Percentiles rank a stretch among this genome's conserved stretches.
phyloP scores from a whole-genome alignment of 139 green algal genomes.

The Ettlia oleoabundans region DNA sequence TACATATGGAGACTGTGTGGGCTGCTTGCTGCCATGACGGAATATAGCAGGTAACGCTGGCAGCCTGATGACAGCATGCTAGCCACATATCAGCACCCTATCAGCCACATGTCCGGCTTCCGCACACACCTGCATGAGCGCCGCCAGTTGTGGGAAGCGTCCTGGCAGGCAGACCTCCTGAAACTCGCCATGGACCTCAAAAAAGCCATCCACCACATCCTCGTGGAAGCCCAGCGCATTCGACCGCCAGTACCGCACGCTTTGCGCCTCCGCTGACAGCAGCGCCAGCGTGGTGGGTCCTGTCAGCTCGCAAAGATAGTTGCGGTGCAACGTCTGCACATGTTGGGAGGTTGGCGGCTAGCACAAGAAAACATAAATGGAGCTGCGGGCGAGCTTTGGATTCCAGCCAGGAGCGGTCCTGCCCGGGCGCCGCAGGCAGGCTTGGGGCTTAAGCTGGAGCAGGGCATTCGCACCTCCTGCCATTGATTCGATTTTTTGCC shows the following conservation, averaged over 20 bases:
- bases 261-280: constrained; percentile 24
- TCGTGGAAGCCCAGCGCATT: constrained; percentile 30
- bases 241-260: neutral
- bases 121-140: constrained; percentile 41
- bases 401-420: no score
- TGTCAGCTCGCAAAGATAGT: constrained; percentile 7
- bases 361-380: no score
- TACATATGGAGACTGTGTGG: no score
- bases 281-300: neutral
- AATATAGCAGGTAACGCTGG: no score
- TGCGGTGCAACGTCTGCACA: constrained; percentile 1
- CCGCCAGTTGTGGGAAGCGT: constrained; percentile 53
- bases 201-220: constrained; percentile 58
- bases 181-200: constrained; percentile 60
- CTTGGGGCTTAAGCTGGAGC: no score
- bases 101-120: no score
- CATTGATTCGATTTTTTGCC: no score
- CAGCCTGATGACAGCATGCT: no score
- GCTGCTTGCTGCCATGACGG: no score
- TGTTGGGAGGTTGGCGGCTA: neutral
- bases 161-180: constrained; percentile 37
- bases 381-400: no score
- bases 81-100: no score
- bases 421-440: no score
- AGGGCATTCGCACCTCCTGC: neutral